Base-by-base conservation (phyloP, 768 basidiomycete species). In the Favolaschia claudopus region DNA sequence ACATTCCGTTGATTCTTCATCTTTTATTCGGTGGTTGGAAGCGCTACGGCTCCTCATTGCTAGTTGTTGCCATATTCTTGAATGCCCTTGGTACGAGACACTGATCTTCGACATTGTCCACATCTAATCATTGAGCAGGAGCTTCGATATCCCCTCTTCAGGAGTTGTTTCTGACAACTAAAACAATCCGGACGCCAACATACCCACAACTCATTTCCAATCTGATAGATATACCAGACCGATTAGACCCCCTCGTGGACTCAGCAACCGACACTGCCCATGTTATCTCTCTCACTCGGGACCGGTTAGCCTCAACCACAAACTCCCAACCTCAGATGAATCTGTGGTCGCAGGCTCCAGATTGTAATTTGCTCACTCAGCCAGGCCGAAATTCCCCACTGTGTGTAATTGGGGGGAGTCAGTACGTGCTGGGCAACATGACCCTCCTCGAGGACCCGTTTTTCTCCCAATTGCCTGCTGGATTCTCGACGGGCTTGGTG, bases 131-230 rank as follows among this genome's bases (percentile, higher is more conserved):
- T 25, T 22, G 46, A 37, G 17, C 49, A 58, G 57, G 57, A 24
- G 43, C 20, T 51, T 37, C 40, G 32, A 58, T 58, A 24, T 27
- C 57, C 32, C 57, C 57, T 22, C 57, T 58, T 28, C 57, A 58
- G 57, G 36, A 58, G 36, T 27, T 58, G 15, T 58, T 25, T 43
- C 49, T 58, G 20, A 39, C 57, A 34, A 58, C 57, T 22, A 46
- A 25, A 38, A 58, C 49, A n/a, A 58, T 51, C 38, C 36, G 45
- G 37, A 58, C 57, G 31, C 57, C 57, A 29, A 58, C 49, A n/a
- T 51, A 24, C 27, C 57, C 57, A 17, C 25, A 32, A 34, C 14
- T 45, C 13, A 58, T 58, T 3, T 6, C 24, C 8, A 25, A 49
- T 8, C 17, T 32, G 6, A 40, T 49, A 15, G 55, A 57, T 31